These are phyloP conservation scores for Canna indica DNA, from an alignment of 176 grass and related monocot genomes.

Conservation along the genomic window DNA sequence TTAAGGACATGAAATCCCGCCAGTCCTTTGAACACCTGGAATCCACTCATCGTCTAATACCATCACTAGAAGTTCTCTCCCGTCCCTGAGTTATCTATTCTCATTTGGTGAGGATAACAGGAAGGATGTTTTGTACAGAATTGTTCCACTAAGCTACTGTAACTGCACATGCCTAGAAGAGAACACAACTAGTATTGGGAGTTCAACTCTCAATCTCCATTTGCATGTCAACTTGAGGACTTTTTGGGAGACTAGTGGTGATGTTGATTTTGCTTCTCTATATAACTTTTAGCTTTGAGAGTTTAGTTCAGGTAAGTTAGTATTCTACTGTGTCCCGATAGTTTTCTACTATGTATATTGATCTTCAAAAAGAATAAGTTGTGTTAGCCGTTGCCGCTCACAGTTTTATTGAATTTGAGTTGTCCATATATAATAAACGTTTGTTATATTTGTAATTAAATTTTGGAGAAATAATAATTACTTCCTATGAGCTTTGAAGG, in stretches of 20 bases:
- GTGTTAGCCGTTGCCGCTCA: too few relatives aligned
- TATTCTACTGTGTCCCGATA: too few relatives aligned
- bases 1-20: too few relatives aligned
- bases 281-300: not conserved
- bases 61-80: slow-evolving; percentile 5
- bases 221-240: not conserved
- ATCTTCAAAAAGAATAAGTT: too few relatives aligned
- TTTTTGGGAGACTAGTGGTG: not conserved
- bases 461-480: too few relatives aligned
- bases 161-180: slow-evolving; percentile 18
- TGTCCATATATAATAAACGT: too few relatives aligned
- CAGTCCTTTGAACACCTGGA: too few relatives aligned
- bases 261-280: not conserved
- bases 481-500: too few relatives aligned
- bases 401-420: too few relatives aligned
- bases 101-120: slow-evolving; percentile 80
- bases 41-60: slow-evolving; percentile 14
- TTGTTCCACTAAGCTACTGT: slow-evolving; percentile 62
- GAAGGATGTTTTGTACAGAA: slow-evolving; percentile 61
- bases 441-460: too few relatives aligned
- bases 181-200: slow-evolving; percentile 4
- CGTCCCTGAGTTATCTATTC: slow-evolving; percentile 11
- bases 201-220: not conserved
- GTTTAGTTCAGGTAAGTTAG: too few relatives aligned
- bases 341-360: too few relatives aligned